Evolutionary conservation across 202 grass and related monocot genomes (phyloP), one percentile per base, ranked within the genome.

Genomic region (Schoenoplectus tabernaemontani): DNA sequence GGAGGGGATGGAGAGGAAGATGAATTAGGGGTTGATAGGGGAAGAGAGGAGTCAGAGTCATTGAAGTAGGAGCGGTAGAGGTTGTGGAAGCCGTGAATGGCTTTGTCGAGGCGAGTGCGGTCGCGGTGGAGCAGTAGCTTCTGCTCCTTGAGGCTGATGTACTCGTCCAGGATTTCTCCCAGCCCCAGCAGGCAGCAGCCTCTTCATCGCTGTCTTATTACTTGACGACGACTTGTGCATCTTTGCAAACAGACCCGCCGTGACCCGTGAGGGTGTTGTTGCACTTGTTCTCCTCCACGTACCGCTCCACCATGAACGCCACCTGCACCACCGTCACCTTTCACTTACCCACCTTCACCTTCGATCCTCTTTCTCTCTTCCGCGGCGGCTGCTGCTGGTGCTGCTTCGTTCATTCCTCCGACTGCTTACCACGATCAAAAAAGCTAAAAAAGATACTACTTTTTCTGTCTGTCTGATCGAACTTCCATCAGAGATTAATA

Each of bases 251-350:
- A 97, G 72, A 64, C 85, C 64, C 0, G 82, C 66, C 3, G 91
- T 87, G 26, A 93, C 93, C 91, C 39, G 87, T 26, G 71, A 93
- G 91, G 24, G 93, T 38, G 30, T 83, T 76, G 10, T 57, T 7
- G 87, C 87, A 93, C 57, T 82, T 84, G 77, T 88, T 91, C 79
- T 93, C 91, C 13, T 87, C 83, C 59, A 97, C 85, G 87, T 97
- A 97, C 26, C 85, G 87, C 62, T 93, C 93, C 54, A 97, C 93
- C 59, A 97, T 92, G 91, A 91, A 97, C 32, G 93, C 93, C 44
- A 97, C 89, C 83, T 97, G 91, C 15, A 74, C 12, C 0, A 89
- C 83, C 28, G 93, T 93, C 24, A 93, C 87, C 87, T 88, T 93
- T 16, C 85, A 71, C 43, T 88, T 79, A 23, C 60, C 79, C 30